Conservation (phyloP, 257 asterid species). For the Forsythia viridissima region DNA sequence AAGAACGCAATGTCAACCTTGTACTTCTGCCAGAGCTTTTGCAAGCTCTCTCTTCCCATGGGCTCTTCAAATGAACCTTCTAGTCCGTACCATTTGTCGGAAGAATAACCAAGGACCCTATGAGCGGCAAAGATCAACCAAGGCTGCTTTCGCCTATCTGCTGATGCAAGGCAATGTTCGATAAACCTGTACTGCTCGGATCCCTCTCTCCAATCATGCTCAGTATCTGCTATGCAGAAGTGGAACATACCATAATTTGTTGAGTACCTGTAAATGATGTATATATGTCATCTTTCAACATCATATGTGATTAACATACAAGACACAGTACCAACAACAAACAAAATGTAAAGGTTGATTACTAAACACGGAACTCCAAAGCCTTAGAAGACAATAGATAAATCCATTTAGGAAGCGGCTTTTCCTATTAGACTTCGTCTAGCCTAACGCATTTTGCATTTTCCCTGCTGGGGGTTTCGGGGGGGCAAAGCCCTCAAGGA, state of each 20-base stretch:
- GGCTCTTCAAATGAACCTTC: constrained; percentile 50
- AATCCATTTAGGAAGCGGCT: not conserved
- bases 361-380: not conserved
- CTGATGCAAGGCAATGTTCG: constrained; percentile 40
- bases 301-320: not conserved
- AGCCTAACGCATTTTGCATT: not conserved
- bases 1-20: constrained; percentile 45
- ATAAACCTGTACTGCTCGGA: constrained; percentile 42
- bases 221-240: constrained; percentile 44
- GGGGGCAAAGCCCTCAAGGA: not conserved
- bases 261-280: constrained; percentile 29
- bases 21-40: constrained; percentile 48
- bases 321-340: not conserved
- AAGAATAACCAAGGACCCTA: constrained; percentile 48
- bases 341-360: not conserved
- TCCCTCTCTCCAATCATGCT: constrained; percentile 51
- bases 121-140: constrained; percentile 48
- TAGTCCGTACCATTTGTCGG: constrained; percentile 30
- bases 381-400: not conserved
- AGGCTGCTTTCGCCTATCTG: constrained; percentile 40
- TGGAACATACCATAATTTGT: constrained; percentile 51
- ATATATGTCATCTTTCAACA: not conserved
- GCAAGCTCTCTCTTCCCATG: constrained; percentile 50
- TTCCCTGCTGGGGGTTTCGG: not conserved
- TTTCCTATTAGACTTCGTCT: not conserved